Conservation (phyloP, 1,139 yeast species). For the Protomyces macrosporus region DNA sequence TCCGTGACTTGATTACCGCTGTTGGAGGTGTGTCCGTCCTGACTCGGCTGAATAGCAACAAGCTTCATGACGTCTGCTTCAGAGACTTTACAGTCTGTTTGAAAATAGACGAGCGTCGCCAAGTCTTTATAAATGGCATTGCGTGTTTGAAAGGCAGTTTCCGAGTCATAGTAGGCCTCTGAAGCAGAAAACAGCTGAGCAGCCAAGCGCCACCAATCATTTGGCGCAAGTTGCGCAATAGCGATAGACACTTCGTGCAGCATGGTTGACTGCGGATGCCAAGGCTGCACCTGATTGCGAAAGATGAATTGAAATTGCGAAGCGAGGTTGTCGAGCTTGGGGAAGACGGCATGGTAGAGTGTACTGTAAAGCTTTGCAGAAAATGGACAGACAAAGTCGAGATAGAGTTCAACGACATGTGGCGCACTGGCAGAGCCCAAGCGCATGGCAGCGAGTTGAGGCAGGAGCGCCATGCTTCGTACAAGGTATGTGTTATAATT, state of each 20-base stretch:
- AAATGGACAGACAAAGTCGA: conserved; percentile 77
- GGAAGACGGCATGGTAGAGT: conserved; percentile 51
- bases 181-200: conserved; percentile 47
- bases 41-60: conserved; percentile 32
- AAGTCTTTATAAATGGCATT: conserved; percentile 54
- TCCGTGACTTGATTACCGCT: conserved; percentile 48
- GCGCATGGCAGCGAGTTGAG: conserved; percentile 22
- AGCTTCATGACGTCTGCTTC: conserved; percentile 35
- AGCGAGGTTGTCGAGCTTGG: conserved; percentile 34
- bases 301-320: conserved; percentile 43
- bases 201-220: conserved; percentile 60
- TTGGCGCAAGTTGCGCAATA: conserved; percentile 56
- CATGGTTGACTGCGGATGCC: conserved; percentile 71
- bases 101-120: conserved; percentile 48
- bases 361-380: conserved; percentile 59
- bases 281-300: conserved; percentile 72
- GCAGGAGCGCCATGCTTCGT: conserved; percentile 3
- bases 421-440: conserved; percentile 19
- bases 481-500: too few species aligned
- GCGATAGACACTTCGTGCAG: conserved; percentile 71
- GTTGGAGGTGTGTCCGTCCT: conserved; percentile 41
- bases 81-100: conserved; percentile 37
- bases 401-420: conserved; percentile 51
- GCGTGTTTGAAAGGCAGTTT: conserved; percentile 52
- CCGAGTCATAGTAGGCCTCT: conserved; percentile 36